These are phyloP conservation scores for Candida schatavii DNA, from an alignment of 805 yeast genomes.

Conservation along the genomic window DNA sequence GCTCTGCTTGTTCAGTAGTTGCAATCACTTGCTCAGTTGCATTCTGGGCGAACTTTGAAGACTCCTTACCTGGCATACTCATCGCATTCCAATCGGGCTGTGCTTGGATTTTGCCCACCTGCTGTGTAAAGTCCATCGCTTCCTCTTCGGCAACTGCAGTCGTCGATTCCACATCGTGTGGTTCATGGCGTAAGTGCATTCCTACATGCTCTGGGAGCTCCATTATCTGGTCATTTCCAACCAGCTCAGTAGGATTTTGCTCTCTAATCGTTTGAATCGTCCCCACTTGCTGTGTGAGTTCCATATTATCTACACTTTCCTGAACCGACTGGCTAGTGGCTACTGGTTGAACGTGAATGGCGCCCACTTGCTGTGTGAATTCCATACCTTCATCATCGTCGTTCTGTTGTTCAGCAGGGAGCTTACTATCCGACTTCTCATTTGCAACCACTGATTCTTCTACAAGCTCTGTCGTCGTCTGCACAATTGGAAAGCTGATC, in stretches of 20 bases:
- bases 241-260: not conserved
- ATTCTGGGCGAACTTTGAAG: too few species aligned
- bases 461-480: too few species aligned
- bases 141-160: too few species aligned
- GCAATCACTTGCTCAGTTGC: too few species aligned
- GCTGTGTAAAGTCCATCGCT: constrained; percentile 22
- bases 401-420: not conserved
- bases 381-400: constrained; percentile 18
- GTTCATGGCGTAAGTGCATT: constrained; percentile 3
- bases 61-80: too few species aligned
- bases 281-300: constrained; percentile 19
- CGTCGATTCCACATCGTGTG: too few species aligned
- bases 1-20: too few species aligned
- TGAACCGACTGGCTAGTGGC: not conserved
- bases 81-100: not conserved
- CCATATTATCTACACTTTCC: constrained; percentile 20
- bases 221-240: not conserved
- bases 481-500: too few species aligned
- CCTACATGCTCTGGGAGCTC: not conserved
- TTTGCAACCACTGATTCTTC: too few species aligned
- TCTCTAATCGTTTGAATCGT: not conserved
- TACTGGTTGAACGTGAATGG: not conserved
- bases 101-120: constrained; percentile 5
- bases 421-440: too few species aligned
- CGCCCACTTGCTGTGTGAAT: constrained; percentile 14